Base-by-base conservation (phyloP, 2,329 filamentous ascomycete genomes). In the Epichloe scottii region DNA sequence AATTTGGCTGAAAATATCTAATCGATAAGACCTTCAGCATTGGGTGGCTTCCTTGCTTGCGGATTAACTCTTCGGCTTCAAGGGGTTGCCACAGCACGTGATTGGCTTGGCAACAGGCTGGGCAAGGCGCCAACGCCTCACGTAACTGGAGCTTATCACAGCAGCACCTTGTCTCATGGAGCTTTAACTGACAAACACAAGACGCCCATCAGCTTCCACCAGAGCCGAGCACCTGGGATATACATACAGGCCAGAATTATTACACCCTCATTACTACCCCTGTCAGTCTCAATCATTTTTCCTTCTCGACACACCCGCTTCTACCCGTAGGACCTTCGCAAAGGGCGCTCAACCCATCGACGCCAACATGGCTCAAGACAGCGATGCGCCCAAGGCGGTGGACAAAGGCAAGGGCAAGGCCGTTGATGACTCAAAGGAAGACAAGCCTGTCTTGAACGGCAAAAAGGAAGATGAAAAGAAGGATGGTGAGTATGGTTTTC, bases 371-470 rank as follows among this genome's bases (percentile, higher is more conserved):
- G 90, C 90, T 73, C 87, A 95, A 77, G 89, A 94, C 72, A 88
- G 85, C 74, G 87, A 95, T 73, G 79, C 84, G 77, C 78, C 86
- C 69, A 87, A 86, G 71, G 75, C 85, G 67, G 79, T 82, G 68
- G 89, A 95, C 72, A 97, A 97, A 79, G 90, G 89, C 72, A 98
- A 98, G 78, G 91, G 82, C 67, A 98, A 97, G 77, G 89, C 84
- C 56, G 77, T 83, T 55, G 84, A 88, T 53, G 79, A 80, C 61
- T 74, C 79, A 54, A 81, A 82, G 64, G 81, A 86, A 62, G 85
- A 82, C 53, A 89, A 89, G 73, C 68, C 77, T 46, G 68, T 79
- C 59, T 71, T 77, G 50, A 87, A 89, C 65, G 85, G 83, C 59
- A 87, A 87, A 74, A 87, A 91, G 69, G 84, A 85, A 60, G 86